Percentiles rank a stretch among this genome's conserved stretches.
These are phyloP conservation scores for Saccharomycopsis lassenensis DNA, from an alignment of 805 yeast species.

Conservation along the genomic window DNA sequence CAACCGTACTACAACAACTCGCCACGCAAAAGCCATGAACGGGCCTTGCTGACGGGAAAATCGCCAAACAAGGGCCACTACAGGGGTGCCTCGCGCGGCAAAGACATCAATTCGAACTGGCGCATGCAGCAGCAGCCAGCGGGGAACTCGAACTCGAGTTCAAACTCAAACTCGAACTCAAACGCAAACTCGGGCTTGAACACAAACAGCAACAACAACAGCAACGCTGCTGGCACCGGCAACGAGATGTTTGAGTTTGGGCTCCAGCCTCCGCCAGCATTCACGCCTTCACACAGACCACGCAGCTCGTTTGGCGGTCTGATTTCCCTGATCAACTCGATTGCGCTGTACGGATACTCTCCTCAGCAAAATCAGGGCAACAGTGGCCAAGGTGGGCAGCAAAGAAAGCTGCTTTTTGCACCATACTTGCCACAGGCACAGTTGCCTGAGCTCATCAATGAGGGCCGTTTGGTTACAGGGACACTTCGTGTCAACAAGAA, in stretches of 20 bases:
- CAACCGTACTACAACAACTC: constrained; percentile 37
- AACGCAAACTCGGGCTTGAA: not conserved
- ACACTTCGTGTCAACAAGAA: constrained; percentile 88
- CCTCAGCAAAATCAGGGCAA: constrained; percentile 20
- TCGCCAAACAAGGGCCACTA: constrained; percentile 25
- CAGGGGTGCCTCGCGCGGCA: constrained; percentile 31
- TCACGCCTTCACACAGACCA: constrained; percentile 71
- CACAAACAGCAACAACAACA: constrained; percentile 18
- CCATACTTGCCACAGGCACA: constrained; percentile 93
- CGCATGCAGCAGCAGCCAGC: constrained; percentile 42
- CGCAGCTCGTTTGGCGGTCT: constrained; percentile 63
- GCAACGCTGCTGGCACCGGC: constrained; percentile 19
- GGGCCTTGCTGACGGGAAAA: constrained; percentile 6
- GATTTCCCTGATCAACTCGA: constrained; percentile 33
- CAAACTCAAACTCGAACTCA: constrained; percentile 1
- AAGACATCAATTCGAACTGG: constrained; percentile 52
- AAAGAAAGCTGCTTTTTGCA: constrained; percentile 77
- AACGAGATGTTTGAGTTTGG: constrained; percentile 74
- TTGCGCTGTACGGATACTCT: constrained; percentile 16
- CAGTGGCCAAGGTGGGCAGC: constrained; percentile 28
- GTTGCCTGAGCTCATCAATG: constrained; percentile 77
- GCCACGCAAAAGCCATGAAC: constrained; percentile 10
- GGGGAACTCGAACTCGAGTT: constrained; percentile 20
- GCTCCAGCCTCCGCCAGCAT: constrained; percentile 55
- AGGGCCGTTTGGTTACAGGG: constrained; percentile 89